Base-by-base conservation (phyloP, 169 alveolate genomes). In the Amoebophrya sp. region DNA sequence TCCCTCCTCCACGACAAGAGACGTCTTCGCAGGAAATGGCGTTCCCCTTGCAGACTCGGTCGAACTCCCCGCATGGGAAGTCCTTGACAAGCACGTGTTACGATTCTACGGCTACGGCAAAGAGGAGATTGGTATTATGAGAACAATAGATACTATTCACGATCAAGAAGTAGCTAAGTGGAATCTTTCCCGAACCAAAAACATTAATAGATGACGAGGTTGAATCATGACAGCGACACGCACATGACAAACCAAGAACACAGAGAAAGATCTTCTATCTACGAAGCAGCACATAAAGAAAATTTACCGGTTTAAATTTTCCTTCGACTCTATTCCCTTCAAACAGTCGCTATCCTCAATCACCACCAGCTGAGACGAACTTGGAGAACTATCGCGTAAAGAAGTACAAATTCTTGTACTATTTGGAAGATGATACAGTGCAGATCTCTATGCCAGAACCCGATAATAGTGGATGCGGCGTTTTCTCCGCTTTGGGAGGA, bases 371-470 rank as follows among this genome's bases (percentile, higher is more conserved):
- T 36, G 98, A 96, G 94, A 92, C 96, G 47, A 94, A 94, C 55
- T 76, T 96, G 38, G 98, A 96, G 94, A 95, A 95, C 94, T 95
- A 93, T 92, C 93, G 97, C 91, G 94, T 96, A 0, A 90, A 96
- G 77, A 93, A 93, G 55, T 91, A 95, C 78, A 95, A 91, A n/a
- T 78, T 96, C 91, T 92, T 92, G 90, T 96, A 95, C 94, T 96
- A 96, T 94, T 90, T 96, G 77, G 96, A 95, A 91, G 98, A 96
- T 94, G 94, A 95, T 76, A 92, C 97, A 1, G 6, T 6, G 41
- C 93, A 91, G 53, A 95, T 95, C 6, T 94, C 90, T 76, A 97
- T 95, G 93, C 95, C 96, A 6, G 94, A 94, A 89, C 94, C 95
- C 92, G 95, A 92, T 55, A 96, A 96, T 91, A 92, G 95, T 54